These are phyloP conservation scores for Xylaria bambusicola DNA, from an alignment of 495 filamentous ascomycete species.

Conservation along the genomic window DNA sequence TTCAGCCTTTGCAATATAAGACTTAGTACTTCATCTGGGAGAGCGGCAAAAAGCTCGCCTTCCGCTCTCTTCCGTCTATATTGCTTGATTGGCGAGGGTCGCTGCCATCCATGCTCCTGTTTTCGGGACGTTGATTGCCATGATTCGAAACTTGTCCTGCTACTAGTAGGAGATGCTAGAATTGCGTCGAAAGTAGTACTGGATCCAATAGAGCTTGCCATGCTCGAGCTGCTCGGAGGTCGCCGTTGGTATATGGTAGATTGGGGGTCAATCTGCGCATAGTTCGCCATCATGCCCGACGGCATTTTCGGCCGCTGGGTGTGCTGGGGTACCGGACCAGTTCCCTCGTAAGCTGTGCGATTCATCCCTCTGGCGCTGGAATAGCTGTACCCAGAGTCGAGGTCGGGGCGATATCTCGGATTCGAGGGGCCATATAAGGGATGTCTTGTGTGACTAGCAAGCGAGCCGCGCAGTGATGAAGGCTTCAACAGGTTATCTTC, in stretches of 20 bases:
- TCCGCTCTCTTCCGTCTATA: slow-evolving; percentile 37
- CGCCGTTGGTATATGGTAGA: slow-evolving; percentile 27
- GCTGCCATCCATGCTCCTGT: slow-evolving; percentile 38
- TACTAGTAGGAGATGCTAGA: slow-evolving; percentile 34
- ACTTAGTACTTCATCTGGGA: slow-evolving; percentile 61
- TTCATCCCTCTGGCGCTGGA: slow-evolving; percentile 7
- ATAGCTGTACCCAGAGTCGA: slow-evolving; percentile 18
- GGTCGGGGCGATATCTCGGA: slow-evolving; percentile 21
- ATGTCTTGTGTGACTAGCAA: neutral
- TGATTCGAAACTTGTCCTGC: slow-evolving; percentile 46
- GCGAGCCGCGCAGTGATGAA: slow-evolving; percentile 2
- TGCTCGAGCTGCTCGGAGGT: slow-evolving; percentile 27
- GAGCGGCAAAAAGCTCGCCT: slow-evolving; percentile 53
- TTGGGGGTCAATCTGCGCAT: slow-evolving; percentile 33
- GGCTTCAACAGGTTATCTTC: slow-evolving; percentile 22
- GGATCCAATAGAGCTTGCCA: slow-evolving; percentile 27
- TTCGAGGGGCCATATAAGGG: slow-evolving; percentile 20
- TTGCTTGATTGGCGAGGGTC: slow-evolving; percentile 41
- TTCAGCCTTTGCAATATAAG: slow-evolving; percentile 53
- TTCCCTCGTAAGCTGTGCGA: slow-evolving; percentile 24
- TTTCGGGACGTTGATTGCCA: slow-evolving; percentile 32
- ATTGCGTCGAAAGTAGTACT: slow-evolving; percentile 36
- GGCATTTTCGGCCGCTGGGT: slow-evolving; percentile 23
- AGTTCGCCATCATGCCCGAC: slow-evolving; percentile 30
- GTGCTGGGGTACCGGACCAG: slow-evolving; percentile 23